These are phyloP conservation scores for Puccinia triticina DNA, from an alignment of 1,284 basidiomycete genomes.

Conservation along the genomic window DNA sequence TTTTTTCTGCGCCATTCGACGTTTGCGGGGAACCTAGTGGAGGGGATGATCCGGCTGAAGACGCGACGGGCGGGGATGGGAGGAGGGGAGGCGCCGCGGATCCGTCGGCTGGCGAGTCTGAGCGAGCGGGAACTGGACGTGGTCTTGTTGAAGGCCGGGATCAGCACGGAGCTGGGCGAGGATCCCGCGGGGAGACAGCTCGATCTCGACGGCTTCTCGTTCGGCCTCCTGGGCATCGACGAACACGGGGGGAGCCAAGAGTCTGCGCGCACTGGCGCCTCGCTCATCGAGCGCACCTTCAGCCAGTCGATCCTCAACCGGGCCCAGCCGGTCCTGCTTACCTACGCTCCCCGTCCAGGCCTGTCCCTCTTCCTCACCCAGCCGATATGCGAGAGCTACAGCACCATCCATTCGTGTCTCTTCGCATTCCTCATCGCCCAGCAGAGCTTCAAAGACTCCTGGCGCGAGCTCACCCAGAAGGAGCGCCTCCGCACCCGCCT, in stretches of 20 bases:
- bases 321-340: conserved; percentile 14
- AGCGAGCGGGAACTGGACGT: conserved; percentile 45
- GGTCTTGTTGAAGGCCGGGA: conserved; percentile 28
- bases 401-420: conserved; percentile 24
- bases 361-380: conserved; percentile 29
- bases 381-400: conserved; percentile 9
- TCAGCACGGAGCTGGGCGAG: conserved; percentile 33
- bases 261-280: no score
- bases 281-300: not conserved
- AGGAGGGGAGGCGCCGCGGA: not conserved
- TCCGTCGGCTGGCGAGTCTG: not conserved
- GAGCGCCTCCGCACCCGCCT: not conserved
- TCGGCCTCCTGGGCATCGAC: not conserved
- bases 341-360: conserved; percentile 1
- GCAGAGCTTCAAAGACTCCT: conserved; percentile 11
- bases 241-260: not conserved
- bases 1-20: conserved; percentile 24
- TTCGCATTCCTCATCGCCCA: conserved; percentile 20
- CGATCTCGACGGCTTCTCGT: conserved; percentile 24
- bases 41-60: not conserved
- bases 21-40: conserved; percentile 12
- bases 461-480: conserved; percentile 12
- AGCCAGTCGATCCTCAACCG: not conserved
- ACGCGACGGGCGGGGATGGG: no score
- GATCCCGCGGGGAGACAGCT: not conserved